Conservation (phyloP, 805 yeast genomes). For the Yamadazyma tumulicola region DNA sequence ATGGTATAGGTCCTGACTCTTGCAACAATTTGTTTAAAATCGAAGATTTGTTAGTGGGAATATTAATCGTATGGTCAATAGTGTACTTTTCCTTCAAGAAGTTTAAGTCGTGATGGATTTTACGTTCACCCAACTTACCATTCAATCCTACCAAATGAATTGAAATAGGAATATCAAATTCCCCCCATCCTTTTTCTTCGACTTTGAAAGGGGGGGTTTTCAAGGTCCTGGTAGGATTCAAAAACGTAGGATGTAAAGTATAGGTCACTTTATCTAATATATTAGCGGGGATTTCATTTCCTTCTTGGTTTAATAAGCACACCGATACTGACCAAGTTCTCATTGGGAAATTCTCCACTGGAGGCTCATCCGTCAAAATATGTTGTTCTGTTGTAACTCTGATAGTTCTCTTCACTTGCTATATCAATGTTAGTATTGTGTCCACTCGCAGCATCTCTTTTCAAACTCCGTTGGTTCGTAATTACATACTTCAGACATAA, state of each 20-base stretch:
- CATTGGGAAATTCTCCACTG: constrained; percentile 91
- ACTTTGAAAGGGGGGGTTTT: constrained; percentile 83
- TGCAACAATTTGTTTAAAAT: constrained; percentile 65
- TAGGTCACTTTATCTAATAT: constrained; percentile 91
- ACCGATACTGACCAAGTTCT: constrained; percentile 88
- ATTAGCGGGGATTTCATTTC: constrained; percentile 79
- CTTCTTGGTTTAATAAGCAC: constrained; percentile 69
- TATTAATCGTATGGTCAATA: constrained; percentile 70
- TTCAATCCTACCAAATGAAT: constrained; percentile 56
- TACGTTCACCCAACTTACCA: constrained; percentile 87
- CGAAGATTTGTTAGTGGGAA: constrained; percentile 71
- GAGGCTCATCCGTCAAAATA: constrained; percentile 73
- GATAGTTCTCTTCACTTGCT: constrained; percentile 74
- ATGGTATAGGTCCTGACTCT: constrained; percentile 81
- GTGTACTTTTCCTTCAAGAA: constrained; percentile 74
- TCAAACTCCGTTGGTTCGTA: neutral
- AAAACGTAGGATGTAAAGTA: constrained; percentile 91
- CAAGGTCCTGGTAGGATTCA: constrained; percentile 78
- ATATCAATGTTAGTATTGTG: constrained; percentile 15
- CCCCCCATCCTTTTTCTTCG: constrained; percentile 98
- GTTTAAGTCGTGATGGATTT: constrained; percentile 84
- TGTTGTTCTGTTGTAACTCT: constrained; percentile 86
- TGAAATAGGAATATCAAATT: constrained; percentile 82
- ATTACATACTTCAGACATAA: constrained; percentile 14
- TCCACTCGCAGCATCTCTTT: neutral